phyloP scores from a whole-genome alignment of 257 asterid species.

The Parsonsia alboflavescens region DNA sequence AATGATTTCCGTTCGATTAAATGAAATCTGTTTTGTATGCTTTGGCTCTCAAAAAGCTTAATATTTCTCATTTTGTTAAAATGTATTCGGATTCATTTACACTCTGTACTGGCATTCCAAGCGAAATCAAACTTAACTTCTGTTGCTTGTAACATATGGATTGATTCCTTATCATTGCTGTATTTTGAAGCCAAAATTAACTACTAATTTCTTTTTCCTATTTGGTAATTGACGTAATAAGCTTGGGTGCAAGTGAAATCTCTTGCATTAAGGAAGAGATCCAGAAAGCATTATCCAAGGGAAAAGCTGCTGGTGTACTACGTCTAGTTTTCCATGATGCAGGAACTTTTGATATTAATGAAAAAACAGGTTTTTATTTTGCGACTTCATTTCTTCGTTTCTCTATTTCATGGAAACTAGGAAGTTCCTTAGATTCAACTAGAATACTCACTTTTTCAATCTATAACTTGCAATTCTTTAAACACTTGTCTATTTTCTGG shows the following conservation, averaged over 20 bases:
- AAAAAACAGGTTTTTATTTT: conserved; percentile 43
- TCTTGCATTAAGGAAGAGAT: conserved; percentile 59
- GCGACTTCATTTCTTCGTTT: background rate
- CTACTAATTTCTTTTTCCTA: background rate
- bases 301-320: conserved; percentile 83
- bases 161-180: background rate
- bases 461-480: background rate
- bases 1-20: no score
- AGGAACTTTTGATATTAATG: conserved; percentile 72
- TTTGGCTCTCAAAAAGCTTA: background rate
- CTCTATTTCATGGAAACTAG: background rate
- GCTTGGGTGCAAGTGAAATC: conserved; percentile 35
- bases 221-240: conserved; percentile 16
- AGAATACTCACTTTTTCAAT: background rate
- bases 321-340: conserved; percentile 97
- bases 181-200: conserved; percentile 4
- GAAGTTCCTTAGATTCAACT: background rate
- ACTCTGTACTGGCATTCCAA: background rate
- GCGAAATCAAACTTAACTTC: background rate
- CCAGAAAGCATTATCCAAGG: conserved; percentile 55
- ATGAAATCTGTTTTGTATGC: background rate
- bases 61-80: background rate
- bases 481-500: conserved; percentile 1
- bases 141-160: background rate
- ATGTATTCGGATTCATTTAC: background rate